A percentile compares a stretch with the other conserved stretches of the same genome.
These are phyloP conservation scores for Kitagawia praeruptora DNA, from an alignment of 129 eudicot genomes.

Conservation along the genomic window DNA sequence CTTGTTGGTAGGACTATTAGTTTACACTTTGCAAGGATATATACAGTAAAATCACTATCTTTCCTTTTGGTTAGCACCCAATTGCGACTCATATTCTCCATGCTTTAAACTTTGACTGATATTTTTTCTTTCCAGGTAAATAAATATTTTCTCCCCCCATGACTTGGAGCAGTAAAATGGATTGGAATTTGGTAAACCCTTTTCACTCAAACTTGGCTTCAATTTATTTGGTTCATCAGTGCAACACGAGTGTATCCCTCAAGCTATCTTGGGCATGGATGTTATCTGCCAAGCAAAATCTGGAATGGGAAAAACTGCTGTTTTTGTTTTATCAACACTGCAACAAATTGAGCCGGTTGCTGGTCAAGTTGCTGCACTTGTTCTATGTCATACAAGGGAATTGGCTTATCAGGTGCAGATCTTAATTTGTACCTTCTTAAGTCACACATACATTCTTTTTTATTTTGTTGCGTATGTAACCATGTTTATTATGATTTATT, in stretches of 20 bases:
- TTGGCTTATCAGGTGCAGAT: conserved; percentile 78
- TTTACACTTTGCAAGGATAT: neutral
- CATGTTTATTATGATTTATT: neutral
- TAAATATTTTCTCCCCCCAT: conserved; percentile 38
- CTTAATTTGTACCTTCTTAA: neutral
- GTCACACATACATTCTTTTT: neutral
- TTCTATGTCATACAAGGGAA: conserved; percentile 89
- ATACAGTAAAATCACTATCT: neutral
- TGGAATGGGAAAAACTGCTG: conserved; percentile 99
- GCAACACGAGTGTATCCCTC: conserved; percentile 98
- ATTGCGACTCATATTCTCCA: neutral
- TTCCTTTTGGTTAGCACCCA: neutral
- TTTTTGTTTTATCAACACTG: conserved; percentile 81
- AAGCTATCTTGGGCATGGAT: conserved; percentile 99
- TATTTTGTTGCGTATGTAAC: neutral
- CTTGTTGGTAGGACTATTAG: neutral
- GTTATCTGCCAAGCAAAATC: conserved; percentile 99
- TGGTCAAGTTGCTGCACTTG: conserved; percentile 98
- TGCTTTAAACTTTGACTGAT: neutral
- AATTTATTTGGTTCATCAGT: conserved; percentile 86
- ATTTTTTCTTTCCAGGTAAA: conserved; percentile 61
- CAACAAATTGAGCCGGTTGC: conserved; percentile 96
- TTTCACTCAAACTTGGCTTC: conserved; percentile 64
- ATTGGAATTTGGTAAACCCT: conserved; percentile 59
- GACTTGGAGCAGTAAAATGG: conserved; percentile 68